phyloP scores from a whole-genome alignment of 2,329 filamentous ascomycete genomes.

The Fusarium mangiferae region DNA sequence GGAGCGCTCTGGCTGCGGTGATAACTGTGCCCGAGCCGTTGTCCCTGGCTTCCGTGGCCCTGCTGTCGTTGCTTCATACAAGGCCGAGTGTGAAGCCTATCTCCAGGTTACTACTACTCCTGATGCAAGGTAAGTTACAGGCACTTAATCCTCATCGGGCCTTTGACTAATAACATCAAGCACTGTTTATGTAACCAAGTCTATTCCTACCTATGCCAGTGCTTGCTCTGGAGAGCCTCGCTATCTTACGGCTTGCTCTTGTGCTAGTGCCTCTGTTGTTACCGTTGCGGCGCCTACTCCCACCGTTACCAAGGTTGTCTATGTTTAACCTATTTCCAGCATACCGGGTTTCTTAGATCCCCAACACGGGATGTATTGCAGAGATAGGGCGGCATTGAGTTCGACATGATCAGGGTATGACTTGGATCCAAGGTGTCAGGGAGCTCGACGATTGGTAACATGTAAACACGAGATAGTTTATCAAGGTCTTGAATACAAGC shows the following conservation, averaged over 20 bases:
- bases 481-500: background rate
- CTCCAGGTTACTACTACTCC: slow-evolving; percentile 32
- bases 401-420: background rate
- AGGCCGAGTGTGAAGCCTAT: slow-evolving; percentile 34
- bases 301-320: slow-evolving; percentile 31
- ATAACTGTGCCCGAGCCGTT: slow-evolving; percentile 36
- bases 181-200: slow-evolving; percentile 34
- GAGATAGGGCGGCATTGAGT: too few species aligned
- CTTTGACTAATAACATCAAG: background rate
- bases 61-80: slow-evolving; percentile 14
- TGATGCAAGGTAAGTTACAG: slow-evolving; percentile 10
- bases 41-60: slow-evolving; percentile 27
- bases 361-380: background rate
- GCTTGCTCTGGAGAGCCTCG: slow-evolving; percentile 35
- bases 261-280: slow-evolving; percentile 21
- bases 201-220: slow-evolving; percentile 35
- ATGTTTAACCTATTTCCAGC: background rate
- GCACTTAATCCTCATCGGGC: rapidly evolving
- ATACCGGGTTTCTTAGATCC: background rate
- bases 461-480: background rate
- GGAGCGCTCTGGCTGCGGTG: slow-evolving; percentile 23
- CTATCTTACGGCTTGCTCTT: slow-evolving; percentile 37
- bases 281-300: slow-evolving; percentile 30
- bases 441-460: background rate
- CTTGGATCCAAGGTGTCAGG: background rate